These are phyloP conservation scores for Tillandsia fasciculata DNA, from an alignment of 176 grass and related monocot genomes.

Conservation along the genomic window DNA sequence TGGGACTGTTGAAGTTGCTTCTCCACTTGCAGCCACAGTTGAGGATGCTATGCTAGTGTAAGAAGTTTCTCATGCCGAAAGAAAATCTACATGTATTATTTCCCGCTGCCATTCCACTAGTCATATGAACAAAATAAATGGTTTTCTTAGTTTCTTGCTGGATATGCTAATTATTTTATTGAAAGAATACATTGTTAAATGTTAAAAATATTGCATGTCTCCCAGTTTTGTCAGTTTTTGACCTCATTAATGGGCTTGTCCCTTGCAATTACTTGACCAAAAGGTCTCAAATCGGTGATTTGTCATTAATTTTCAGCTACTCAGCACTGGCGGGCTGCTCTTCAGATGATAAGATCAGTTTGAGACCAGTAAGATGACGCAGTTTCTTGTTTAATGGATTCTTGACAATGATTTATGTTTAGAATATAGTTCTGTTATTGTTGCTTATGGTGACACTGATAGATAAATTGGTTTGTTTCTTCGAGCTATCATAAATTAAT, in stretches of 20 bases:
- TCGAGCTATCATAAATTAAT: too few species aligned
- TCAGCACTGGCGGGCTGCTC: slow-evolving; percentile 67
- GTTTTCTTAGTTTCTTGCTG: background rate
- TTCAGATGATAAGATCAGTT: slow-evolving; percentile 42
- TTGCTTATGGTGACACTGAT: too few species aligned
- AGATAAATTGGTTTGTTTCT: too few species aligned
- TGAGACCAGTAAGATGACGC: slow-evolving; percentile 59
- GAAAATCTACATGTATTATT: background rate
- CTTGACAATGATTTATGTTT: too few species aligned
- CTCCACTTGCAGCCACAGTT: slow-evolving; percentile 73
- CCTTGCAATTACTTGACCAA: background rate
- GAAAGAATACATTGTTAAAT: background rate
- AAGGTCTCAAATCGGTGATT: background rate
- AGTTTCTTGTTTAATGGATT: background rate
- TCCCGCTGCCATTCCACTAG: background rate
- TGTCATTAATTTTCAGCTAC: slow-evolving; percentile 51
- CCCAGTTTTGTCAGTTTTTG: background rate
- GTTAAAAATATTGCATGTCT: background rate
- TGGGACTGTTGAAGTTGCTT: slow-evolving; percentile 97
- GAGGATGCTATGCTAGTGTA: slow-evolving; percentile 94
- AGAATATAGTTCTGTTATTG: too few species aligned
- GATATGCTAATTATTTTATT: background rate
- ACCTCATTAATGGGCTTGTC: background rate
- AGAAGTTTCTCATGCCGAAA: slow-evolving; percentile 24
- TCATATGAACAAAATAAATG: background rate